phyloP scores from a whole-genome alignment of 2,329 filamentous ascomycete genomes.

The Clarireedia paspali region DNA sequence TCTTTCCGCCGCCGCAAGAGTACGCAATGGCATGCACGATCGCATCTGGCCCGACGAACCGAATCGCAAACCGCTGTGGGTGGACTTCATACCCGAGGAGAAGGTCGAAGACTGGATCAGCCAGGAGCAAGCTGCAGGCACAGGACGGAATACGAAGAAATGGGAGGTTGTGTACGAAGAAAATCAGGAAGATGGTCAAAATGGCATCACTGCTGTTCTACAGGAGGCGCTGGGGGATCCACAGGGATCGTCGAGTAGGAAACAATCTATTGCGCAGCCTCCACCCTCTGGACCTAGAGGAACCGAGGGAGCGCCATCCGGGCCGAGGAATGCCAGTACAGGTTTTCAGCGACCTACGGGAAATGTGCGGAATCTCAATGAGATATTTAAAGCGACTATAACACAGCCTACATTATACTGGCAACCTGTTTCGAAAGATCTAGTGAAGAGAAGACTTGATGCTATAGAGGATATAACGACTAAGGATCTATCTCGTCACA shows the following conservation, averaged over 20 bases:
- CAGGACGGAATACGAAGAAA: conserved; percentile 37
- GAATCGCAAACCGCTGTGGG: conserved; percentile 75
- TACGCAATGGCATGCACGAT: conserved; percentile 68
- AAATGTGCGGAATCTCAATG: conserved; percentile 31
- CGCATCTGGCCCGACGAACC: conserved; percentile 82
- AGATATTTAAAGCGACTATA: conserved; percentile 51
- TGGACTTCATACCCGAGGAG: conserved; percentile 80
- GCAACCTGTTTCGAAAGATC: conserved; percentile 52
- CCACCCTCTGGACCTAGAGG: conserved; percentile 26
- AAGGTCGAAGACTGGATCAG: conserved; percentile 68
- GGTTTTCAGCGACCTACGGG: conserved; percentile 7
- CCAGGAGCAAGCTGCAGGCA: conserved; percentile 44
- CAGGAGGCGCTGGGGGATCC: conserved; percentile 35
- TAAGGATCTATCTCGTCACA: conserved; percentile 32
- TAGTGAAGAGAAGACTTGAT: conserved; percentile 58
- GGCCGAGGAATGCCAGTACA: not conserved
- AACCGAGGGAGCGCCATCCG: too few relatives aligned
- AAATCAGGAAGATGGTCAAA: conserved; percentile 46
- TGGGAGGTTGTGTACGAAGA: conserved; percentile 70
- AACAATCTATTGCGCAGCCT: conserved; percentile 19
- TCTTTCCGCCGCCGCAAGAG: conserved; percentile 64
- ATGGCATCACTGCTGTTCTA: conserved; percentile 47
- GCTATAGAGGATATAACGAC: conserved; percentile 40
- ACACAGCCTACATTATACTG: conserved; percentile 60
- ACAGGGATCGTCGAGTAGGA: not conserved